These are phyloP conservation scores for Lolium perenne DNA, from an alignment of 176 grass and related monocot genomes.

Conservation along the genomic window DNA sequence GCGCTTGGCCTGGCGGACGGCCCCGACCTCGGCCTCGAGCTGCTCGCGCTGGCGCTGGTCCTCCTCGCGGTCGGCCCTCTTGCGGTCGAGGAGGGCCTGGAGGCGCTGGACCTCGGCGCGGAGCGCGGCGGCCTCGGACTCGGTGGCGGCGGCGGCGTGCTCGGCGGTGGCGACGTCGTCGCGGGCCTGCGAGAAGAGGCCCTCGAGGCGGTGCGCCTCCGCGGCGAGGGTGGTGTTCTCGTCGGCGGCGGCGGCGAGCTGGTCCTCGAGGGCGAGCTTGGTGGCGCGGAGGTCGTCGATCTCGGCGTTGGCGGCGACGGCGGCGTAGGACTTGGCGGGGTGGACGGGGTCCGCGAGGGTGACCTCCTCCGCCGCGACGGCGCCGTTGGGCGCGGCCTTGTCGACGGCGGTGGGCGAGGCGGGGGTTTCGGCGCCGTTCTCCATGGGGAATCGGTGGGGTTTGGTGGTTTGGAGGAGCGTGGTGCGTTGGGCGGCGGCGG, in stretches of 20 bases:
- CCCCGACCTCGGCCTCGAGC: slow-evolving; percentile 22
- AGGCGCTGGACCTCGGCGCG: slow-evolving; percentile 40
- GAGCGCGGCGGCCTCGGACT: slow-evolving; percentile 36
- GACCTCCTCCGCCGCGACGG: slow-evolving; percentile 9
- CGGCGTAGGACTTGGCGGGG: slow-evolving; percentile 47
- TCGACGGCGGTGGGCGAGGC: slow-evolving; percentile 23
- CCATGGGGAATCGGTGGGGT: slow-evolving; percentile 50
- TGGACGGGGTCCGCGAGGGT: slow-evolving; percentile 10
- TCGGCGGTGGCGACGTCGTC: slow-evolving; percentile 45
- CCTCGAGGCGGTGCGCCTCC: slow-evolving; percentile 49
- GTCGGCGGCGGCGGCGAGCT: slow-evolving; percentile 40
- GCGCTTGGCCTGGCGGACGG: slow-evolving; percentile 43
- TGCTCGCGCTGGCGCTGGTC: slow-evolving; percentile 7
- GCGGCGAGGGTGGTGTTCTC: slow-evolving; percentile 40
- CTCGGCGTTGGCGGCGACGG: slow-evolving; percentile 54
- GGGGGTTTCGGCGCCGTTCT: slow-evolving; percentile 59
- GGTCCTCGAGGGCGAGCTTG: slow-evolving; percentile 52
- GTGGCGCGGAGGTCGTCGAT: slow-evolving; percentile 51
- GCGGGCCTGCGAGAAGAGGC: slow-evolving; percentile 35
- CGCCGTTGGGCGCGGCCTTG: slow-evolving; percentile 35
- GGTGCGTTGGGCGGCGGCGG: background rate
- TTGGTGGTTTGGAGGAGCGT: slow-evolving; percentile 21
- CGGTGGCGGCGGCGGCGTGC: slow-evolving; percentile 23
- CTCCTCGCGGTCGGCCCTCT: slow-evolving; percentile 29
- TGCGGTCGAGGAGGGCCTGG: slow-evolving; percentile 22